Evolutionary conservation across 148 eudicot genomes (phyloP).

Genomic region (Amaranthus hypochondriacus): DNA sequence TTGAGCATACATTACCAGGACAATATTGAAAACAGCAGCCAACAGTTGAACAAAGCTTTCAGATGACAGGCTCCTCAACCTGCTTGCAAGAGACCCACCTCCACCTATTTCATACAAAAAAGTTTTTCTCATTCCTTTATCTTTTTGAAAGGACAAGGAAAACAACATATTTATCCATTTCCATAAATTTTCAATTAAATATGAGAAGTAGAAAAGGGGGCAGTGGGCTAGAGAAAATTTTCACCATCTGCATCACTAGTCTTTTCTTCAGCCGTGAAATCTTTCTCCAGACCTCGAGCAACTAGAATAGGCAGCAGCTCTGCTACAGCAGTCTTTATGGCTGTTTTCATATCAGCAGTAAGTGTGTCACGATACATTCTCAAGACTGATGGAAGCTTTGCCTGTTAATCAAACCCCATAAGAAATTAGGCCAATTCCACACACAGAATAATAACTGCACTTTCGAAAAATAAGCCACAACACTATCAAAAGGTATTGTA

Average conservation of each 20-base stretch:
- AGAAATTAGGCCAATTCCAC: slow-evolving; percentile 11
- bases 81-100: slow-evolving; percentile 83
- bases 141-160: neutral
- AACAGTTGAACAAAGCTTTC: slow-evolving; percentile 82
- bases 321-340: slow-evolving; percentile 73
- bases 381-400: slow-evolving; percentile 86
- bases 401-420: slow-evolving; percentile 43
- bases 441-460: neutral
- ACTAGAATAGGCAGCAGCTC: slow-evolving; percentile 81
- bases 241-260: slow-evolving; percentile 74
- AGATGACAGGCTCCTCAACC: slow-evolving; percentile 77
- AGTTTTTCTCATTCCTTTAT: slow-evolving; percentile 4
- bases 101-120: slow-evolving; percentile 55
- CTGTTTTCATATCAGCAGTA: slow-evolving; percentile 89
- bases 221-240: slow-evolving; percentile 5
- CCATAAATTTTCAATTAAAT: neutral
- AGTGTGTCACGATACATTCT: slow-evolving; percentile 90
- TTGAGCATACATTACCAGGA: slow-evolving; percentile 68
- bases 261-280: slow-evolving; percentile 66
- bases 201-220: neutral
- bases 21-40: slow-evolving; percentile 65
- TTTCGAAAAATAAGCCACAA: neutral
- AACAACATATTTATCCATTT: neutral
- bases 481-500: neutral
- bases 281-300: slow-evolving; percentile 50